Base-by-base conservation (phyloP, 176 grass and related monocot genomes). In the Lolium rigidum region DNA sequence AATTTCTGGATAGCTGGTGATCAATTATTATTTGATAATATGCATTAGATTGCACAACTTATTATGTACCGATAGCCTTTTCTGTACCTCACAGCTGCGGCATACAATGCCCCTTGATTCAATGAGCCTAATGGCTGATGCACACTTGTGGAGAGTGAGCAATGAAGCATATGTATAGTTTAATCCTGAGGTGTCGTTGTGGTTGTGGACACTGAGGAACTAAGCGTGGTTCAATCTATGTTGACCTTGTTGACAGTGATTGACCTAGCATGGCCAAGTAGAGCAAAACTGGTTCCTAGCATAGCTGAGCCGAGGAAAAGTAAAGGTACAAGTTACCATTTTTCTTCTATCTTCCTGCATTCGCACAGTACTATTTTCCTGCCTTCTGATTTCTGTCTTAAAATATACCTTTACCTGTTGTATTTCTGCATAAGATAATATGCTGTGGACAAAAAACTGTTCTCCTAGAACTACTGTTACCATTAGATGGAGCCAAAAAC, bases 91-190 rank as follows among this genome's bases (percentile, higher is more conserved):
- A 50, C 43, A 37, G 52, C 37, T 56, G 17, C 7, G 26, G 10
- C 35, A 31, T 43, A 38, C 48, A 56, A 57, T 56, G 10, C 7
- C 54, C 72, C 22, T 49, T 56, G 22, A 9, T 60, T 58, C 31
- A 35, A 35, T 35, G 31, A 35, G 31, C 31, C 31, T 35, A 35
- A 35, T 35, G 31, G 31, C 31, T 35, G 31, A 35, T 35, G 31
- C 31, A 35, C 31, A 35, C 31, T 35, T 35, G 31, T 35, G 31
- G 31, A 35, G 31, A 35, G 52, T 72, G 66, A 72, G 43, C 16
- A 76, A 50, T 75, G 41, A 48, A 84, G 67, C 69, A 43, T 35
- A 35, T 35, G 31, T 35, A 83, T 74, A 24, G 22, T 22, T 83
- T 22, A 77, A 14, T 62, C 38, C 77, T 62, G 38, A 79, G 77